phyloP scores from a whole-genome alignment of 1,284 basidiomycete species.

The Leccinum pachyderme region DNA sequence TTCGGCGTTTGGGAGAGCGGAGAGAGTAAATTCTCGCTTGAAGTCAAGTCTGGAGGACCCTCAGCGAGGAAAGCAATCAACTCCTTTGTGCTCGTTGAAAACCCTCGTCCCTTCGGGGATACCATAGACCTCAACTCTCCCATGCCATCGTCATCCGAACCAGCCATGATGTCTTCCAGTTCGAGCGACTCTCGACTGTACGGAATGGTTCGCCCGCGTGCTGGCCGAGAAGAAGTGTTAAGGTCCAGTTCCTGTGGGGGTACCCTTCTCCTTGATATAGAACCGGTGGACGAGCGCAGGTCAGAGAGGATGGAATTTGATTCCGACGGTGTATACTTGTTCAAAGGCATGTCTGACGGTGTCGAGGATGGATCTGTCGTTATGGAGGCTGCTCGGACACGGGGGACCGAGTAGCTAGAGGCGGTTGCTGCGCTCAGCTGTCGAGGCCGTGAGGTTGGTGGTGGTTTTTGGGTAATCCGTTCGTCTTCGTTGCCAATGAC shows the following conservation, averaged over 20 bases:
- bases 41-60: conserved; percentile 29
- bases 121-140: conserved; percentile 23
- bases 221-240: conserved; percentile 34
- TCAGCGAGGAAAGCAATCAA: conserved; percentile 48
- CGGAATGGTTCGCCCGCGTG: conserved; percentile 49
- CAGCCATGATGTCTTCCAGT: conserved; percentile 70
- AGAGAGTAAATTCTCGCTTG: conserved; percentile 36
- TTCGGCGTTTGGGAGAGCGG: conserved; percentile 45
- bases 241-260: conserved; percentile 30
- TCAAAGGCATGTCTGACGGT: conserved; percentile 12
- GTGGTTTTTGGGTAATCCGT: conserved; percentile 38
- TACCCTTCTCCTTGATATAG: conserved; percentile 19
- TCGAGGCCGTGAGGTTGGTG: conserved; percentile 34
- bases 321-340: conserved; percentile 26
- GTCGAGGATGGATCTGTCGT: conserved; percentile 27
- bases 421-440: conserved; percentile 36
- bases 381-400: conserved; percentile 32
- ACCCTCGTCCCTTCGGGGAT: conserved; percentile 33
- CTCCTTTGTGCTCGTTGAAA: conserved; percentile 54
- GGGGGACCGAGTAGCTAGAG: conserved; percentile 21
- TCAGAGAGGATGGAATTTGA: conserved; percentile 21
- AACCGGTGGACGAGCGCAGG: conserved; percentile 32
- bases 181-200: conserved; percentile 66
- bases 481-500: conserved; percentile 53
- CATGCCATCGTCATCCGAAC: conserved; percentile 49